phyloP scores from a whole-genome alignment of 140 eudicot genomes.

The Senecio squalidus region DNA sequence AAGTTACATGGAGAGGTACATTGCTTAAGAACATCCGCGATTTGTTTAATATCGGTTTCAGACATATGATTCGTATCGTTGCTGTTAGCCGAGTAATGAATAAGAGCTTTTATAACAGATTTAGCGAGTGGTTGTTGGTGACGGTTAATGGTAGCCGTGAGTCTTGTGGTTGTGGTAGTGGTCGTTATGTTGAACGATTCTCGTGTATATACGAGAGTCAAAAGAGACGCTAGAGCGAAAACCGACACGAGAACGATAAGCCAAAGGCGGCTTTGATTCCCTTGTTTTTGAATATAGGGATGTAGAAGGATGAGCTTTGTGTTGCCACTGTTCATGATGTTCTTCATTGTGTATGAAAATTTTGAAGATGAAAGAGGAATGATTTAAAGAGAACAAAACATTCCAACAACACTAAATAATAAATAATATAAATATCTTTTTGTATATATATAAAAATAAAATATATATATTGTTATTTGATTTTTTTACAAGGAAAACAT shows the following conservation, averaged over 20 bases:
- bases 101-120: conserved; percentile 56
- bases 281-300: conserved; percentile 93
- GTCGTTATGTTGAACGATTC: conserved; percentile 51
- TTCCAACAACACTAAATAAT: neutral
- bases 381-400: conserved; percentile 20
- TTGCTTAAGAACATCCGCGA: conserved; percentile 58
- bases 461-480: too few species aligned
- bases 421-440: neutral
- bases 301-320: conserved; percentile 91
- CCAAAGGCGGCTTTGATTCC: conserved; percentile 69
- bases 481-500: neutral
- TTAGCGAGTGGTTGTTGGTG: conserved; percentile 44
- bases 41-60: conserved; percentile 55
- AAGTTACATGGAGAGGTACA: conserved; percentile 77
- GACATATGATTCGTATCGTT: conserved; percentile 69
- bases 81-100: conserved; percentile 71
- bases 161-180: conserved; percentile 17
- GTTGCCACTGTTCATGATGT: conserved; percentile 50
- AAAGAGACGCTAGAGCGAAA: conserved; percentile 58
- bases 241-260: conserved; percentile 60
- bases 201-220: conserved; percentile 71
- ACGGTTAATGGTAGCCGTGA: conserved; percentile 17
- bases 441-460: too few species aligned
- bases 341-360: conserved; percentile 49
- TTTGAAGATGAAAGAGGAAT: conserved; percentile 22